Evolutionary conservation across 2,329 filamentous ascomycete genomes (phyloP).

Genomic region (Scopulariopsis brevicaulis): DNA sequence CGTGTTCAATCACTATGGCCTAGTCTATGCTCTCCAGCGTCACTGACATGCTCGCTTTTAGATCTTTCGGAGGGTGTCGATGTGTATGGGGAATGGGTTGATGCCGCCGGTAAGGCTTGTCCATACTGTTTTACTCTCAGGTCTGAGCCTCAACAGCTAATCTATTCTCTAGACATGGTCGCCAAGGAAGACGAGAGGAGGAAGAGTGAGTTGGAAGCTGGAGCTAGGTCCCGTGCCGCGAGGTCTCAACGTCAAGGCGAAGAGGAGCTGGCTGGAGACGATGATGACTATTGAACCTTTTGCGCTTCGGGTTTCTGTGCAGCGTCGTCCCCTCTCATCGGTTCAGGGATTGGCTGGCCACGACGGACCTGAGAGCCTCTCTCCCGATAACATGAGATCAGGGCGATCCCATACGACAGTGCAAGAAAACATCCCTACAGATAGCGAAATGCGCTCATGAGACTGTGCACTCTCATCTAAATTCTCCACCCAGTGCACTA

Average conservation of each 20-base stretch:
- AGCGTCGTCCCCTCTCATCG: not conserved
- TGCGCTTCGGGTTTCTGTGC: not conserved
- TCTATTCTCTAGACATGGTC: constrained; percentile 30
- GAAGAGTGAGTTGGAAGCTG: not conserved
- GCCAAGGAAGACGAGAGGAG: constrained; percentile 28
- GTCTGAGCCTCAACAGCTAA: not conserved
- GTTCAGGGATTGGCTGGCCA: too few species aligned
- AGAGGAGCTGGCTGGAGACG: not conserved
- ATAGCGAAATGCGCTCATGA: not conserved
- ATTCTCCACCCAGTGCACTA: not conserved
- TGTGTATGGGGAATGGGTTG: constrained; percentile 97
- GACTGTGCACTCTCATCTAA: not conserved
- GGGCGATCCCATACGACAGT: not conserved
- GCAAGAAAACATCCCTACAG: not conserved
- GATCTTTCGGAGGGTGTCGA: constrained; percentile 86
- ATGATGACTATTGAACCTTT: not conserved
- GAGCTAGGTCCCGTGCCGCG: not conserved
- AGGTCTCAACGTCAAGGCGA: not conserved
- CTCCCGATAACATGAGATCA: not conserved
- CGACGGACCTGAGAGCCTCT: too few species aligned
- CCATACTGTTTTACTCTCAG: not conserved
- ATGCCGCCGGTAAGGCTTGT: constrained; percentile 53
- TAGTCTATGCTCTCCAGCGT: constrained; percentile 1
- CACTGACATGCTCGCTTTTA: constrained; percentile 21
- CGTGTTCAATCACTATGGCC: constrained; percentile 13